Percentiles rank a stretch among this genome's conserved stretches.
These are phyloP conservation scores for Fusarium acutatum DNA, from an alignment of 2,329 filamentous ascomycete genomes.

Conservation along the genomic window DNA sequence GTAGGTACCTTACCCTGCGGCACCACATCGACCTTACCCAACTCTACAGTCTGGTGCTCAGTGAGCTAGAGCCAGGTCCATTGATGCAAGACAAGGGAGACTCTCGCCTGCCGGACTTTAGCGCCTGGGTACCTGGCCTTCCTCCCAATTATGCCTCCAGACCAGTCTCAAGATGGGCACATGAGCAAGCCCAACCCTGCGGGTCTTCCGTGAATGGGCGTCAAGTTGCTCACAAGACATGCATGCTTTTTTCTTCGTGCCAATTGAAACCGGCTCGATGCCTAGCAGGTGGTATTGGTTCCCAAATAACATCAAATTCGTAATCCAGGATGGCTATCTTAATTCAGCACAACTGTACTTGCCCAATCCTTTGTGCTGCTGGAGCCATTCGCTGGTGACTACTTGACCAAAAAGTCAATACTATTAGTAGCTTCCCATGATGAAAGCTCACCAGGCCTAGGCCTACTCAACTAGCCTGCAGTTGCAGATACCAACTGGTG, in stretches of 20 bases:
- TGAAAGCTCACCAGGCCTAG: not conserved
- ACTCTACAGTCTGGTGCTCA: not conserved
- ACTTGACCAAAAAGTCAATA: not conserved
- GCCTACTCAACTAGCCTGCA: not conserved
- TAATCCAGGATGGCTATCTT: not conserved
- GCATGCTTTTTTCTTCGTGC: constrained; percentile 7
- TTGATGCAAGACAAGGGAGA: constrained; percentile 5
- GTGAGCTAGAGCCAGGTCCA: not conserved
- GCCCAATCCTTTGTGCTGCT: not conserved
- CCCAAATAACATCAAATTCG: not conserved
- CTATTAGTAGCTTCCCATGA: not conserved
- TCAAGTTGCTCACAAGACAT: constrained; percentile 35
- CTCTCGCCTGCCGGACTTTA: constrained; percentile 21
- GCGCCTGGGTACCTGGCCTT: constrained; percentile 21
- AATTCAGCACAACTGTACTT: not conserved
- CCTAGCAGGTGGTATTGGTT: not conserved
- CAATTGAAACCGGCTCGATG: constrained; percentile 12
- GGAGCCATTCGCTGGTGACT: not conserved
- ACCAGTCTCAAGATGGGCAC: constrained; percentile 56
- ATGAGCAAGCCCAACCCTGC: constrained; percentile 57
- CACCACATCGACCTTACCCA: not conserved
- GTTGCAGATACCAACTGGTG: not conserved
- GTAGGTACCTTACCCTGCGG: constrained; percentile 11
- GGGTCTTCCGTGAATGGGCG: constrained; percentile 43
- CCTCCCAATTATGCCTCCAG: constrained; percentile 12